Base-by-base conservation (phyloP, 2,329 filamentous ascomycete species). In the Xylaria sp. region DNA sequence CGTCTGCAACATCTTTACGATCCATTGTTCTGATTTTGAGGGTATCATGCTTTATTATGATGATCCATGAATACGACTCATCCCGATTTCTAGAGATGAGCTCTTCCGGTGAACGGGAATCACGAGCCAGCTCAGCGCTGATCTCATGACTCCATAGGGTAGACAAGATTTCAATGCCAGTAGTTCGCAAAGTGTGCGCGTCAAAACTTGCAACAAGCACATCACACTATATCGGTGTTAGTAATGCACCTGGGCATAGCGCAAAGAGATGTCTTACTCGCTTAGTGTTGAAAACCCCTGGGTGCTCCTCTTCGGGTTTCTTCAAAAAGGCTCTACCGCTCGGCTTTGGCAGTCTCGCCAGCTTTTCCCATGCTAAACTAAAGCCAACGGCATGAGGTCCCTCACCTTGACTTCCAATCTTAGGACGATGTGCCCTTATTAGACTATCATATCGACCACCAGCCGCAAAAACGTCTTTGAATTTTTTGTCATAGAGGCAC, bases 361-460 rank as follows among this genome's bases (percentile, higher is more conserved):
- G 84, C 66, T 91, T 89, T 75, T 98, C 94, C 90, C 94, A 97
- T 28, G 92, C 92, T 50, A 98, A 84, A 76, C 94, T 97, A 78
- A 98, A 95, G 0, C 97, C 96, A 12, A 98, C 96, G 5, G 94
- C 95, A 77, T 97, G 93, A 23, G 89, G 89, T 75, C 91, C 89
- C 65, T 88, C 85, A 52, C 87, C 84, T 66, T 87, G 87, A 28
- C 85, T 86, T 50, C 89, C 85, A 51, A 90, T 87, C 72, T 90
- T 91, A 5, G 92, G 92, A 9, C 91, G 88, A 76, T 97, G 92
- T 70, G 97, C 92, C 78, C 90, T 90, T 72, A 99, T 95, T 23
- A 99, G 83, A 57, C 90, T 89, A 78, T 99, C 97, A 78, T 99
- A 99, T 58, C 96, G 89, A 2, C 96, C 96, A 60, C 97, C 96